A percentile compares a stretch with the other conserved stretches of the same genome.
Conservation (phyloP, 1,284 basidiomycete genomes). For the Ceratobasidium sp. region DNA sequence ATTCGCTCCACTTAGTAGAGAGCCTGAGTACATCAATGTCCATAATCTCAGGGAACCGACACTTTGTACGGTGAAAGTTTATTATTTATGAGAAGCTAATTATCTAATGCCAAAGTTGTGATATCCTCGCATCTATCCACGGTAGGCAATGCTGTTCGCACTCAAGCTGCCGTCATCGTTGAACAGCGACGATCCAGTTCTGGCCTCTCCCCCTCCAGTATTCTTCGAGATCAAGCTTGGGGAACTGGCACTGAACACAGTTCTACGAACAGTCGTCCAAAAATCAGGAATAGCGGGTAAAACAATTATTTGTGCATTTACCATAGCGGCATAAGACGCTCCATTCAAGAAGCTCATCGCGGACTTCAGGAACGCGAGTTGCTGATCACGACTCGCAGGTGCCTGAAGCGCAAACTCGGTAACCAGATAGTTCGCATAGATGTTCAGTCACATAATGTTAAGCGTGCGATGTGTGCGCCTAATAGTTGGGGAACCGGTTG, state of each 20-base stretch:
- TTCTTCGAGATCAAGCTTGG: constrained; percentile 22
- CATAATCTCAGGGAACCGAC: no score
- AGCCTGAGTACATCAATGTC: no score
- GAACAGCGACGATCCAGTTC: constrained; percentile 37
- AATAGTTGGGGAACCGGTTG: constrained; percentile 35
- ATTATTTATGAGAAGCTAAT: no score
- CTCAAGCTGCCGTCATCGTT: constrained; percentile 37
- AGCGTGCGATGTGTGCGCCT: neutral
- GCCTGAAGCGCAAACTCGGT: constrained; percentile 36
- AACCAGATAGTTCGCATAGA: constrained; percentile 8
- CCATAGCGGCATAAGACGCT: constrained; percentile 34
- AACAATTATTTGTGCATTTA: neutral
- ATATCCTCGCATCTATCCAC: constrained; percentile 8
- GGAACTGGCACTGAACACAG: constrained; percentile 30
- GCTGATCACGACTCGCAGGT: constrained; percentile 35
- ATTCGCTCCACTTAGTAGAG: no score
- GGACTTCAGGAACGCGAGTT: constrained; percentile 27
- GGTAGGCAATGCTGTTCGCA: constrained; percentile 31
- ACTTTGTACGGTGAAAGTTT: no score
- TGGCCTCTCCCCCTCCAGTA: constrained; percentile 33
- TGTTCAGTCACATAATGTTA: neutral
- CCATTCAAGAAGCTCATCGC: constrained; percentile 39
- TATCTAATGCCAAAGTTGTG: no score
- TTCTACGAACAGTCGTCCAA: constrained; percentile 3
- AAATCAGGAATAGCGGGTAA: neutral